A percentile compares a stretch with the other conserved stretches of the same genome.
Evolutionary conservation across 805 yeast genomes (phyloP).

Genomic region (Blastobotrys attinorum): DNA sequence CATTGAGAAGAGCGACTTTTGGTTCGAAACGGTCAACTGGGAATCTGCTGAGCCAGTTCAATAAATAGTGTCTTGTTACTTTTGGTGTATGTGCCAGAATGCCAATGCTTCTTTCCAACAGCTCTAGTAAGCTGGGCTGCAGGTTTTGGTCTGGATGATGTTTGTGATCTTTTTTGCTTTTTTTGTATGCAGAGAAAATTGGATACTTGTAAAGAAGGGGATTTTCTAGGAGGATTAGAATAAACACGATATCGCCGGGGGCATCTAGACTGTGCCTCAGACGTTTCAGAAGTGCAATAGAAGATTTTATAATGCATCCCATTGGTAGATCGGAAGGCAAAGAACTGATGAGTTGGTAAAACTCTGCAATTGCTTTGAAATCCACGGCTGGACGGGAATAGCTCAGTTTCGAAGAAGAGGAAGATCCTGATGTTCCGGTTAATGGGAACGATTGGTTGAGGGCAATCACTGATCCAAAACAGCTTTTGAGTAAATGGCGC

Average conservation of each 20-base stretch:
- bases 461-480: slow-evolving; percentile 25
- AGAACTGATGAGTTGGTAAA: slow-evolving; percentile 39
- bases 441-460: slow-evolving; percentile 49
- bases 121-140: slow-evolving; percentile 46
- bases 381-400: slow-evolving; percentile 45
- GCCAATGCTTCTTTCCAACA: slow-evolving; percentile 64
- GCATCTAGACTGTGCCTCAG: slow-evolving; percentile 34
- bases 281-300: slow-evolving; percentile 44
- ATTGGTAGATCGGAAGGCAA: slow-evolving; percentile 59
- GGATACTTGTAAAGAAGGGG: slow-evolving; percentile 41
- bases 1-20: slow-evolving; percentile 61
- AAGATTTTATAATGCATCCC: slow-evolving; percentile 44
- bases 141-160: no score
- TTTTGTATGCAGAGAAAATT: slow-evolving; percentile 10
- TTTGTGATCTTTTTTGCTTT: slow-evolving; percentile 13
- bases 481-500: not conserved
- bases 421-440: slow-evolving; percentile 20
- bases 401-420: slow-evolving; percentile 30
- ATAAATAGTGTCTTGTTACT: slow-evolving; percentile 35
- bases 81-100: slow-evolving; percentile 46
- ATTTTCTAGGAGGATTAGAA: slow-evolving; percentile 58
- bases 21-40: slow-evolving; percentile 37
- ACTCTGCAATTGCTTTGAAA: slow-evolving; percentile 37
- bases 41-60: slow-evolving; percentile 48
- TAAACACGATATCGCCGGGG: slow-evolving; percentile 45